Percentiles rank a stretch among this genome's conserved stretches.
These are phyloP conservation scores for Trichomonas gallinae DNA, from an alignment of 208 protist genomes.

Conservation along the genomic window DNA sequence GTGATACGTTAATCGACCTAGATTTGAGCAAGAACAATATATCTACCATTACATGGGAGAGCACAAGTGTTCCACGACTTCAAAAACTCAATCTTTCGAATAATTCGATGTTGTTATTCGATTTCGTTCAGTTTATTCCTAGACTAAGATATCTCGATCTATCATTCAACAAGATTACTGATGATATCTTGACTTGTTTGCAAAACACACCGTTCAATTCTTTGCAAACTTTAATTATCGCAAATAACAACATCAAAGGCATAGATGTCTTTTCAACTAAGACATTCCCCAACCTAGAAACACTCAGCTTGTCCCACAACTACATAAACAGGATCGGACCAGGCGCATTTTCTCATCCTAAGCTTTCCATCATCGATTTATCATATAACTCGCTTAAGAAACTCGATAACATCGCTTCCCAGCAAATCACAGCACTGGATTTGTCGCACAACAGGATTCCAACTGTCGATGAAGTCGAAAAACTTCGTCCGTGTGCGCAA, in stretches of 20 bases:
- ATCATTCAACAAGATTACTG: not conserved
- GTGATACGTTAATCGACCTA: not conserved
- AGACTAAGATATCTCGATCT: not conserved
- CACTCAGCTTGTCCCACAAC: not conserved
- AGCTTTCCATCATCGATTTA: not conserved
- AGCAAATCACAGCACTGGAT: not conserved
- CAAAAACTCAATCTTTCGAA: not conserved
- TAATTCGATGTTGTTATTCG: not conserved
- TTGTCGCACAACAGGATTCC: not conserved
- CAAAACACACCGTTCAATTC: too few species aligned
- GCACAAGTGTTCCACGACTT: not conserved
- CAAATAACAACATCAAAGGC: not conserved
- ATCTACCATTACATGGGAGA: not conserved
- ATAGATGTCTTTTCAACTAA: not conserved
- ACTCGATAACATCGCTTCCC: not conserved
- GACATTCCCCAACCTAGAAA: not conserved
- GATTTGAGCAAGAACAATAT: not conserved
- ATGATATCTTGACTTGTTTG: not conserved
- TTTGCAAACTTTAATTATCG: not conserved
- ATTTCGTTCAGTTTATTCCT: not conserved
- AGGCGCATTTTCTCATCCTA: not conserved
- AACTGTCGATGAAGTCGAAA: not conserved
- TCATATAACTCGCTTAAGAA: not conserved
- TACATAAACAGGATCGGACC: not conserved
- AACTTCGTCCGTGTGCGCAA: not conserved